Evolutionary conservation across 176 grass and related monocot species (phyloP).

Genomic region (Neostapfia colusana): DNA sequence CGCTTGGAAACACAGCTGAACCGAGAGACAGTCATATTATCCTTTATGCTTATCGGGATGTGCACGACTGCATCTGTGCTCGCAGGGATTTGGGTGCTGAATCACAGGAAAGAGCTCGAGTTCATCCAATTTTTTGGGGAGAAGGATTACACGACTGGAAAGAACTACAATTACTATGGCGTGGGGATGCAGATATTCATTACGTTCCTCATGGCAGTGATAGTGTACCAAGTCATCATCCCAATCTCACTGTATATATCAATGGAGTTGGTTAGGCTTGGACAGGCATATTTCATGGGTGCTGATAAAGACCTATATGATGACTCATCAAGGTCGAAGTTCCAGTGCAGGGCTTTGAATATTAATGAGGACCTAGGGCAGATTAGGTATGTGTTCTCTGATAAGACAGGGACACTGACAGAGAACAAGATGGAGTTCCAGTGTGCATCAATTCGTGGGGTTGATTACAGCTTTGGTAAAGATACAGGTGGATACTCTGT

Average conservation of each 20-base stretch:
- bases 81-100: slow-evolving; percentile 67
- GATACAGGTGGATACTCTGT: slow-evolving; percentile 49
- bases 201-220: slow-evolving; percentile 72
- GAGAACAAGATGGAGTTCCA: slow-evolving; percentile 92
- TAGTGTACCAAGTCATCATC: slow-evolving; percentile 90
- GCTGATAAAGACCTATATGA: slow-evolving; percentile 62
- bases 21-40: slow-evolving; percentile 66
- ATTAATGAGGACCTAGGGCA: slow-evolving; percentile 96
- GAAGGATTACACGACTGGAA: slow-evolving; percentile 66
- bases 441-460: slow-evolving; percentile 54
- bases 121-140: slow-evolving; percentile 66
- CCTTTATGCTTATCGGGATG: slow-evolving; percentile 62
- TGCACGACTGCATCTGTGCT: slow-evolving; percentile 58
- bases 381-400: slow-evolving; percentile 83
- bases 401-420: slow-evolving; percentile 90
- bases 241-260: slow-evolving; percentile 96
- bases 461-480: slow-evolving; percentile 67
- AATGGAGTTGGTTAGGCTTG: slow-evolving; percentile 81
- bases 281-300: slow-evolving; percentile 79
- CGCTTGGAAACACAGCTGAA: slow-evolving; percentile 74
- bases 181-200: slow-evolving; percentile 73
- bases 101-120: slow-evolving; percentile 48
- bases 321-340: slow-evolving; percentile 53
- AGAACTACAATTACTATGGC: slow-evolving; percentile 77
- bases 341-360: slow-evolving; percentile 88